Evolutionary conservation across 1,284 basidiomycete species (phyloP).

Genomic region (Leccinum pallidistipes): DNA sequence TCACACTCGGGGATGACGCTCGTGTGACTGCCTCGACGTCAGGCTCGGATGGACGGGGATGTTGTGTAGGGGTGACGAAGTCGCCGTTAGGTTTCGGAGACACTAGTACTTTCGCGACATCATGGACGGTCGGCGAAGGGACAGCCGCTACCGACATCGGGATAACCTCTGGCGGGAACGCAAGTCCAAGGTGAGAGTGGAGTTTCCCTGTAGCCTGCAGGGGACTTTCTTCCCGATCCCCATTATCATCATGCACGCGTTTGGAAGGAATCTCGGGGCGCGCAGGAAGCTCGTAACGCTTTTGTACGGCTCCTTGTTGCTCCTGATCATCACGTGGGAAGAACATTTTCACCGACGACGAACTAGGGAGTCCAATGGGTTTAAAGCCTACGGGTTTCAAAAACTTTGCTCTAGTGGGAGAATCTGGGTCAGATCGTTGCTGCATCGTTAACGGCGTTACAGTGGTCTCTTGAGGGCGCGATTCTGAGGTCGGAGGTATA

Average conservation of each 20-base stretch:
- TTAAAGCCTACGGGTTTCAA: conserved; percentile 57
- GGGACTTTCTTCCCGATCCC: conserved; percentile 24
- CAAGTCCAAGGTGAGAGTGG: conserved; percentile 1
- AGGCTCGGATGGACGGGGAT: conserved; percentile 21
- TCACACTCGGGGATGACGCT: conserved; percentile 33
- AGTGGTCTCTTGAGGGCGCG: conserved; percentile 15
- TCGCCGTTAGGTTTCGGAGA: conserved; percentile 32
- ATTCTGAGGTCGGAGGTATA: conserved; percentile 24
- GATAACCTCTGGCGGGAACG: conserved; percentile 12
- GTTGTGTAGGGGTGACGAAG: conserved; percentile 19
- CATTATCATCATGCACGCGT: conserved; percentile 28
- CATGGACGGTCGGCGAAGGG: conserved; percentile 20
- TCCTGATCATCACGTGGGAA: conserved; percentile 68
- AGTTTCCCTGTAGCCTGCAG: conserved; percentile 3
- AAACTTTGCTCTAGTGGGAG: conserved; percentile 22
- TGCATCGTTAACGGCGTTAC: conserved; percentile 12
- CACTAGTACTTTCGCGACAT: conserved; percentile 19
- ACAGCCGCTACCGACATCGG: conserved; percentile 7
- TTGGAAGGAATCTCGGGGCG: conserved; percentile 32
- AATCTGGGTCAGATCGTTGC: conserved; percentile 22
- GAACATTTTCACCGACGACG: conserved; percentile 62
- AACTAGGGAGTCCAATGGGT: conserved; percentile 57
- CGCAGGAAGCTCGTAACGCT: conserved; percentile 15
- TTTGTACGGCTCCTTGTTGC: conserved; percentile 11
- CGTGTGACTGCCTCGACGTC: conserved; percentile 34